Evolutionary conservation across 768 basidiomycete genomes (phyloP).

Genomic region (Termitomyces sp.): DNA sequence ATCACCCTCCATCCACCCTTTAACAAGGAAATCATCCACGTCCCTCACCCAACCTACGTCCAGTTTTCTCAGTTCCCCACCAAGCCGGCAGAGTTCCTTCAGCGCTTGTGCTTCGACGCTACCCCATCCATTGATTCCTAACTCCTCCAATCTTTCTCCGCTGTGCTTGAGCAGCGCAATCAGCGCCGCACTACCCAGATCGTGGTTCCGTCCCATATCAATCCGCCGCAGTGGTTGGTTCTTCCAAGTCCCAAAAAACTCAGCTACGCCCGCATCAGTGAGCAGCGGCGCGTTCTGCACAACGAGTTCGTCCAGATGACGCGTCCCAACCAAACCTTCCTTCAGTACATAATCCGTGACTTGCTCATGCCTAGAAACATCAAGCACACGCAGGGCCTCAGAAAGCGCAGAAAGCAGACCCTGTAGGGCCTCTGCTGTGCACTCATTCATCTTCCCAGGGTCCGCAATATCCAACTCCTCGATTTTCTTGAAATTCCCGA

Average conservation of each 20-base stretch:
- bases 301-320: constrained; percentile 42
- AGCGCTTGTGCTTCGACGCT: constrained; percentile 44
- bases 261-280: constrained; percentile 63
- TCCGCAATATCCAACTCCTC: constrained; percentile 66
- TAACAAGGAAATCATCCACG: constrained; percentile 78
- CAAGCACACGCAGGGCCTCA: constrained; percentile 46
- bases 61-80: constrained; percentile 43
- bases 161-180: constrained; percentile 64
- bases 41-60: constrained; percentile 86
- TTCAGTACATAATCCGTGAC: constrained; percentile 58
- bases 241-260: constrained; percentile 60
- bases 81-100: constrained; percentile 25
- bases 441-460: constrained; percentile 42
- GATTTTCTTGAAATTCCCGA: constrained; percentile 24
- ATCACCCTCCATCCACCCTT: constrained; percentile 49
- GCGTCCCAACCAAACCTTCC: constrained; percentile 52
- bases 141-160: constrained; percentile 43
- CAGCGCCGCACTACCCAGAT: constrained; percentile 49
- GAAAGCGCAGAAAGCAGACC: constrained; percentile 53
- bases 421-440: constrained; percentile 51
- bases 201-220: constrained; percentile 60
- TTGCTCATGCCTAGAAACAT: constrained; percentile 64
- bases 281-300: constrained; percentile 55
- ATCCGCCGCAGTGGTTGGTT: constrained; percentile 46
- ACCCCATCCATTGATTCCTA: constrained; percentile 80